Evolutionary conservation across 1,284 basidiomycete genomes (phyloP), one percentile per base, ranked within the genome.

Genomic region (Ganoderma multipileum): DNA sequence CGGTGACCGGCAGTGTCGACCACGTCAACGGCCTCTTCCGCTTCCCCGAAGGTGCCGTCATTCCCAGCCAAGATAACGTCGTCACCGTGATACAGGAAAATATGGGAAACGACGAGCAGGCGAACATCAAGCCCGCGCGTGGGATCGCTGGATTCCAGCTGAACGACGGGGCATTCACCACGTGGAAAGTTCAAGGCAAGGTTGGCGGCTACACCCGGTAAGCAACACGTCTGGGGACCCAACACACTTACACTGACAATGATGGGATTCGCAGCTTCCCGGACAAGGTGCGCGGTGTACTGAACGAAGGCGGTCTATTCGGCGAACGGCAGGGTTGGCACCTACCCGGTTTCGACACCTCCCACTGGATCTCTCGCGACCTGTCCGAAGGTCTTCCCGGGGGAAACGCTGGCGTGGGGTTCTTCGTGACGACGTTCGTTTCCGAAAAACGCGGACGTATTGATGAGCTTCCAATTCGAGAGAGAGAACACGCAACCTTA

Each of bases 161-260:
- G 20, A 84, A 88, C 67, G 78, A 78, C 7, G 91, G 91, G 18
- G 81, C 81, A 28, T 92, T 93, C 75, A 82, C 83, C 2, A 81
- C 83, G 11, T 95, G 94, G 94, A 93, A 88, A 72, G 91, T 95
- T 0, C 92, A 94, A 79, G 94, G 94, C 50, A 95, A 95, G 77
- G 74, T 91, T 5, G 91, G 91, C 33, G 93, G 94, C 12, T 95
- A 95, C 78, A 86, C 80, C 0, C 80, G 82, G 91, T 93, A 75
- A 36, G 54, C 30, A 16, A 18, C 30, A 11, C 6, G 26, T 3
- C 28, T 39, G 86, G 28, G 16, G 26, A 14, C 6, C n/a, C 47
- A 20, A 23, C 14, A 33, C 14, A 4, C 23, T 6, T 36, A 39
- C 4, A 9, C 1, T 41, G 1, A 23, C 38, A 9, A 39, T 39